Evolutionary conservation across 805 yeast species (phyloP).

Genomic region (Saccharomyces mikatae): DNA sequence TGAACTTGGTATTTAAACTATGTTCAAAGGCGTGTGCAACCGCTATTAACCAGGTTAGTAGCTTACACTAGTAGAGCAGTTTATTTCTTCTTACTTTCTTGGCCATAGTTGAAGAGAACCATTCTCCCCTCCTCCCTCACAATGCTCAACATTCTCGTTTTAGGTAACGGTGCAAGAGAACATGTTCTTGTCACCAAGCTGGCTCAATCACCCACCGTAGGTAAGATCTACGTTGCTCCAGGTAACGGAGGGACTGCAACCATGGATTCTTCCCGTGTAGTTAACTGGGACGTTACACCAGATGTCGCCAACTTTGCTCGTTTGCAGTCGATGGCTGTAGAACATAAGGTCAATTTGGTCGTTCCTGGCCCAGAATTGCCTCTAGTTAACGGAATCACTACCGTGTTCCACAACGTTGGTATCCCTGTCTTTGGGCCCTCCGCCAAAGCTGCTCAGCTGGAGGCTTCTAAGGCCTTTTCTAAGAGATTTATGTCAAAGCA

Average conservation of each 20-base stretch:
- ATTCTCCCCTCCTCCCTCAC: background rate
- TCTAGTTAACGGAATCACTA: conserved; percentile 83
- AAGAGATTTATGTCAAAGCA: conserved; percentile 90
- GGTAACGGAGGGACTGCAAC: conserved; percentile 90
- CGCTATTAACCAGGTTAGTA: background rate
- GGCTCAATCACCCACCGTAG: conserved; percentile 65
- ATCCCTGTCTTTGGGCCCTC: conserved; percentile 97
- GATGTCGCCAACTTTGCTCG: conserved; percentile 58
- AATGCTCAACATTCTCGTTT: conserved; percentile 58
- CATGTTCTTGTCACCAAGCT: conserved; percentile 93
- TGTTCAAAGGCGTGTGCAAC: background rate
- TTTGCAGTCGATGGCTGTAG: conserved; percentile 66
- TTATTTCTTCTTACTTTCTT: background rate
- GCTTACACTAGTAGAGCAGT: background rate
- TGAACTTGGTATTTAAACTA: background rate
- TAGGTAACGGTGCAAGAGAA: conserved; percentile 99
- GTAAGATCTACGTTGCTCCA: conserved; percentile 81
- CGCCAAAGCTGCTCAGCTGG: conserved; percentile 83
- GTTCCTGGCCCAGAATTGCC: conserved; percentile 99
- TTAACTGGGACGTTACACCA: conserved; percentile 57
- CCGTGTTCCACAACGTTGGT: conserved; percentile 69
- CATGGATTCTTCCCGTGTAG: conserved; percentile 46
- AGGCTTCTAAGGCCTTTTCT: conserved; percentile 92
- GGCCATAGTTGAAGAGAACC: background rate
- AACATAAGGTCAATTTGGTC: conserved; percentile 60